Evolutionary conservation across 768 basidiomycete genomes (phyloP), one percentile per base, ranked within the genome.

Genomic region (Leccinum aurantiacum): DNA sequence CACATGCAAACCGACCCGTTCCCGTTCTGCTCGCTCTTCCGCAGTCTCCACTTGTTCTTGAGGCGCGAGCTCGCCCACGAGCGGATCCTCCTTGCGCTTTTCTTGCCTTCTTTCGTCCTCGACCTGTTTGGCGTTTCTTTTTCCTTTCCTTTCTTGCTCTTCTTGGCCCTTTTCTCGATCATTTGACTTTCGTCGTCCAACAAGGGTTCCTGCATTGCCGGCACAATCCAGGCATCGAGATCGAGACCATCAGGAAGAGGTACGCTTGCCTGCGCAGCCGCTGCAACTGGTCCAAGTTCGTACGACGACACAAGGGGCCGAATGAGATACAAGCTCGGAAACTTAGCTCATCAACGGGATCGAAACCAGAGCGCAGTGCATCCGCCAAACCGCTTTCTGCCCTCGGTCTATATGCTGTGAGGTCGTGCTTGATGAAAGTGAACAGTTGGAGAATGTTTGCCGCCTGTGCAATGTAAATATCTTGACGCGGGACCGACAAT

Each of bases 281-380:
- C 63, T 7, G 89, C 94, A 41, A 98, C 91, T 0, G 95, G 89
- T 62, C 91, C 93, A 19, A 99, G 84, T 61, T 93, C 89, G 66
- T 95, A 87, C 6, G 81, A 68, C 17, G 81, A 78, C 67, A 91
- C 91, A 8, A 99, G 76, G 0, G 94, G 93, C 44, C 83, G 80
- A 48, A 98, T 86, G 56, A 99, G 84, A 72, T 87, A 90, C 13
- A 98, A 77, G 66, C 91, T 93, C 76, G 97, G 68, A 92, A 96
- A 37, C 76, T 75, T 14, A 84, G 83, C 37, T 63, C 67, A 3
- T 49, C 60, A 24, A 74, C 67, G 6, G 69, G 64, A 53, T 79
- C 81, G 13, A 82, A 82, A 55, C 59, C 56, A 13, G 79, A 75
- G 19, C 74, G 64, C 11, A 75, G 71, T 19, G 72, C 60, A 15